A percentile compares a stretch with the other conserved stretches of the same genome.
Evolutionary conservation across 129 eudicot genomes (phyloP).

Genomic region (Daucus carota): DNA sequence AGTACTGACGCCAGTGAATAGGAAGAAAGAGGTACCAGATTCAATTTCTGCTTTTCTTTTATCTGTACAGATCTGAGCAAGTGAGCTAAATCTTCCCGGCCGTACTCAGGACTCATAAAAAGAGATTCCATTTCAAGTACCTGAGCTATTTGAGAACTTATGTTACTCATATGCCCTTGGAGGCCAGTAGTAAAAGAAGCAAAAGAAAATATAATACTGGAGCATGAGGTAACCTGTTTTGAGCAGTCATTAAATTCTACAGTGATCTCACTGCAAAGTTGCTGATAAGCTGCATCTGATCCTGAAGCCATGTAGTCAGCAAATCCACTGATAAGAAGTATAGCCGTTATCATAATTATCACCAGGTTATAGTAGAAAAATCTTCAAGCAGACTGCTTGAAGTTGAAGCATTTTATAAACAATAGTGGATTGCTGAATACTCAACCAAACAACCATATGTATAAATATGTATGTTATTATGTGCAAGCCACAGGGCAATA

Average conservation of each 20-base stretch:
- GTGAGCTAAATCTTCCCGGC: slow-evolving; percentile 70
- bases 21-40: slow-evolving; percentile 47
- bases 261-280: slow-evolving; percentile 83
- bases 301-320: slow-evolving; percentile 54
- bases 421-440: background rate
- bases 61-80: slow-evolving; percentile 80
- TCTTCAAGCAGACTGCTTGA: background rate
- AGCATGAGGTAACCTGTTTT: slow-evolving; percentile 49
- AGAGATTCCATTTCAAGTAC: slow-evolving; percentile 71
- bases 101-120: slow-evolving; percentile 59
- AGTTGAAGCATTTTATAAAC: background rate
- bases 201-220: background rate
- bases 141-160: slow-evolving; percentile 34
- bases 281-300: slow-evolving; percentile 74
- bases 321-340: slow-evolving; percentile 61
- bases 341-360: background rate
- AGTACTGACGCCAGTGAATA: background rate
- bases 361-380: background rate
- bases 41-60: slow-evolving; percentile 86
- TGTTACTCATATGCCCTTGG: slow-evolving; percentile 4
- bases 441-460: background rate
- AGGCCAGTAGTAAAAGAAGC: slow-evolving; percentile 4
- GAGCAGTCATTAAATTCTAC: slow-evolving; percentile 77
- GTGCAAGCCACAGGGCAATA: background rate
- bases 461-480: background rate